These are phyloP conservation scores for Geranium incanum DNA, from an alignment of 441 rosid species.

Conservation along the genomic window DNA sequence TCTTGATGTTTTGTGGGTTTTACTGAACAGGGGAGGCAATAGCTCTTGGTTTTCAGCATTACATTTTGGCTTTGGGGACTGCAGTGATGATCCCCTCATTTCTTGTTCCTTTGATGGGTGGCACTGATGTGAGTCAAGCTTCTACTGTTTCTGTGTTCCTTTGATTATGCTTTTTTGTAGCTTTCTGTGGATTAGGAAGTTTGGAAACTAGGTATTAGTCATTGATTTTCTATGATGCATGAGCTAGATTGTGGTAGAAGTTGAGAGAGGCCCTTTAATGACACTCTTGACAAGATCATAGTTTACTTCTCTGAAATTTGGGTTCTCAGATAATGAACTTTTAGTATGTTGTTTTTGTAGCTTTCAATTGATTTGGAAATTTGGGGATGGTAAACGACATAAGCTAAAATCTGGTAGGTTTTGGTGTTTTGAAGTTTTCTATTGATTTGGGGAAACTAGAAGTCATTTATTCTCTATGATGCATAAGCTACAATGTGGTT, in stretches of 20 bases:
- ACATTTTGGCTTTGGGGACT: conserved; percentile 88
- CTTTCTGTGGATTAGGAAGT: neutral
- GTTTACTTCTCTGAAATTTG: neutral
- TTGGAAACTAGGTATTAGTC: neutral
- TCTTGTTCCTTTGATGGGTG: conserved; percentile 98
- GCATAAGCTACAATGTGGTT: neutral
- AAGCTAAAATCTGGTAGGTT: no score
- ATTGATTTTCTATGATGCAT: neutral
- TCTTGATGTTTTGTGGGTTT: neutral
- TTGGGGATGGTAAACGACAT: neutral
- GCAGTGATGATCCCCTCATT: conserved; percentile 99
- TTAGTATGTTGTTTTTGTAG: no score
- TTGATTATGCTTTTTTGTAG: neutral
- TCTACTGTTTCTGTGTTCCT: neutral
- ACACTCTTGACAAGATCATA: neutral
- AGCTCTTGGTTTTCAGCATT: conserved; percentile 94
- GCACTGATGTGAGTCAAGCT: conserved; percentile 58
- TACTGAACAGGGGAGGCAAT: conserved; percentile 66
- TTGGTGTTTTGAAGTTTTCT: neutral
- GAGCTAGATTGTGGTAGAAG: neutral
- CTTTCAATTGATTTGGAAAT: neutral
- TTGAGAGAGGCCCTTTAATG: neutral
- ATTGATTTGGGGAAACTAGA: neutral
- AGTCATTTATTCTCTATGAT: neutral
- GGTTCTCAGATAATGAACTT: no score